phyloP scores from a whole-genome alignment of 2,329 filamentous ascomycete species.

The Diaporthe ilicicola region DNA sequence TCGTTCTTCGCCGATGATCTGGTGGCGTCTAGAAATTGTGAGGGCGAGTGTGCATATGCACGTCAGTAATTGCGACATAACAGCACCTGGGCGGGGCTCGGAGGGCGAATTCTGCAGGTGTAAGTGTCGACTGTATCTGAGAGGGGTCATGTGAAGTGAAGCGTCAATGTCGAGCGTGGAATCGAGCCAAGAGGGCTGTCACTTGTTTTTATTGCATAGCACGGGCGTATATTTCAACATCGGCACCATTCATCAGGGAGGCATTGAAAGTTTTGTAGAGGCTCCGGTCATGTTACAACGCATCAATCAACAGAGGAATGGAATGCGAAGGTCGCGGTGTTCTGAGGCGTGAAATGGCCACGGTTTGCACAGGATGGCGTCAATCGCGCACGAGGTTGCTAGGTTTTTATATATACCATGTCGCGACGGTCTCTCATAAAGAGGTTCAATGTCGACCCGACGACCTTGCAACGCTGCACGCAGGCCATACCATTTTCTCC shows the following conservation, averaged over 20 bases:
- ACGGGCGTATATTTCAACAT: not conserved
- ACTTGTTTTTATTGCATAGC: conserved; percentile 14
- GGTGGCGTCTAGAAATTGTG: too few species aligned
- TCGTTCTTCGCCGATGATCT: conserved; percentile 23
- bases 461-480: not conserved
- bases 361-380: not conserved
- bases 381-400: not conserved
- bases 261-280: not conserved
- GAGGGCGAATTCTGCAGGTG: not conserved
- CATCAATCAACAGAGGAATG: not conserved
- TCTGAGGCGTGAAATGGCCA: not conserved
- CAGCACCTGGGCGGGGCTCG: too few species aligned
- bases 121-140: not conserved
- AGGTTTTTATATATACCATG: not conserved
- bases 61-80: not conserved
- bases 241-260: not conserved
- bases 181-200: not conserved
- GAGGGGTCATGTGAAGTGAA: not conserved
- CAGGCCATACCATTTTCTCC: not conserved
- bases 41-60: not conserved
- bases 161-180: not conserved
- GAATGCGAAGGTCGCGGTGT: not conserved
- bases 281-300: not conserved
- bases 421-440: not conserved
- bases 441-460: not conserved